phyloP scores from a whole-genome alignment of 2,329 filamentous ascomycete species.

The Stagonosporopsis chrysanthemi region DNA sequence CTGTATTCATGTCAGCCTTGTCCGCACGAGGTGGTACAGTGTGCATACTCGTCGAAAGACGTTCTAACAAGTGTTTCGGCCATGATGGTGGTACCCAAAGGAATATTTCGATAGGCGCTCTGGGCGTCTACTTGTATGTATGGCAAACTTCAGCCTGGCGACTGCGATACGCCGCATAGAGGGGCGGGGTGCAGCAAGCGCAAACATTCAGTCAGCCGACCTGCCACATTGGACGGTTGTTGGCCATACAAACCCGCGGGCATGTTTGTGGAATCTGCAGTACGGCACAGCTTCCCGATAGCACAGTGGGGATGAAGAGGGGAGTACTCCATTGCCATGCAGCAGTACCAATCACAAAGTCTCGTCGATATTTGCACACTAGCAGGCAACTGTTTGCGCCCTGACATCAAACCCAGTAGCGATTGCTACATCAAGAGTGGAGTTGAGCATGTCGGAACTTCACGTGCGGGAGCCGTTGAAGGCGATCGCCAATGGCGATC shows the following conservation, averaged over 20 bases:
- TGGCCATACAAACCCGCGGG: slow-evolving; percentile 2
- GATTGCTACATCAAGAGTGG: neutral
- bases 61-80: neutral
- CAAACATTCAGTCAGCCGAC: slow-evolving; percentile 9
- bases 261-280: slow-evolving; percentile 5
- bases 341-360: neutral
- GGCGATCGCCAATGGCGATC: slow-evolving; percentile 11
- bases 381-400: neutral
- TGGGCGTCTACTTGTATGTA: neutral
- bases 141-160: neutral
- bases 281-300: neutral
- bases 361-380: neutral
- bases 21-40: neutral
- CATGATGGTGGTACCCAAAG: slow-evolving; percentile 12
- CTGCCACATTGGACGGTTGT: neutral
- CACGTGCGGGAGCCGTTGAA: slow-evolving; percentile 9
- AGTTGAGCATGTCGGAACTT: slow-evolving; percentile 1
- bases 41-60: slow-evolving; percentile 23
- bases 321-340: too few relatives aligned
- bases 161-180: neutral
- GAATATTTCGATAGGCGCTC: neutral
- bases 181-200: slow-evolving; percentile 19
- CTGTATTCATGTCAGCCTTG: slow-evolving; percentile 12
- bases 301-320: neutral
- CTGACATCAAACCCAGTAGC: too few relatives aligned